phyloP scores from a whole-genome alignment of 805 yeast species.

The Clavispora santaluciae region DNA sequence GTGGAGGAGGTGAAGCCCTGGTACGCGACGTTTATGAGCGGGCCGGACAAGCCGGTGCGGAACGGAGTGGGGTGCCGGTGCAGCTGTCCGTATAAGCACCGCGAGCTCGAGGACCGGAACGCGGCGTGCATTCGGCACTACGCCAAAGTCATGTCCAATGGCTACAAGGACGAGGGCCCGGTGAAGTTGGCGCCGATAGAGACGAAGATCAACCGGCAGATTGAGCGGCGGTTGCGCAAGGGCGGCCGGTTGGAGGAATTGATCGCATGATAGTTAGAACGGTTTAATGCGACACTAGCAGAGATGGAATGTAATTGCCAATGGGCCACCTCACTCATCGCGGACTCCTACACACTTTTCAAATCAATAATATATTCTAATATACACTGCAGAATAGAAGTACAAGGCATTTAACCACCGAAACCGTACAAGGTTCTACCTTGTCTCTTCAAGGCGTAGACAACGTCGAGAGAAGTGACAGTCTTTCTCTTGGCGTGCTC shows the following conservation, averaged over 20 bases:
- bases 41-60: slow-evolving; percentile 27
- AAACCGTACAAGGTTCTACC: slow-evolving; percentile 99
- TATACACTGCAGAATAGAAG: slow-evolving; percentile 18
- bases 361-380: slow-evolving; percentile 18
- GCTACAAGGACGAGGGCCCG: slow-evolving; percentile 15
- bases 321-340: too few species aligned
- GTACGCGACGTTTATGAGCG: slow-evolving; percentile 11
- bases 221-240: slow-evolving; percentile 16
- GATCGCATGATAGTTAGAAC: background rate
- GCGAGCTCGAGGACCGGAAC: slow-evolving; percentile 52
- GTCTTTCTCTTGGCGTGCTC: slow-evolving; percentile 99
- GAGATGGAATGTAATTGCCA: background rate
- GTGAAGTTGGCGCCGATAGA: slow-evolving; percentile 24
- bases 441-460: slow-evolving; percentile 99
- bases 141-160: slow-evolving; percentile 37
- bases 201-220: slow-evolving; percentile 14
- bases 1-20: slow-evolving; percentile 27
- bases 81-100: slow-evolving; percentile 52
- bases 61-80: slow-evolving; percentile 82
- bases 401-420: slow-evolving; percentile 68
- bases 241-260: slow-evolving; percentile 22
- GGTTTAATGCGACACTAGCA: background rate
- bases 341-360: slow-evolving; percentile 1
- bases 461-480: slow-evolving; percentile 97
- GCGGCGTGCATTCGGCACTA: slow-evolving; percentile 51